Evolutionary conservation across 371 early-diverging fungal genomes (phyloP), one percentile per base, ranked within the genome.

Genomic region (Batkoa obscura): DNA sequence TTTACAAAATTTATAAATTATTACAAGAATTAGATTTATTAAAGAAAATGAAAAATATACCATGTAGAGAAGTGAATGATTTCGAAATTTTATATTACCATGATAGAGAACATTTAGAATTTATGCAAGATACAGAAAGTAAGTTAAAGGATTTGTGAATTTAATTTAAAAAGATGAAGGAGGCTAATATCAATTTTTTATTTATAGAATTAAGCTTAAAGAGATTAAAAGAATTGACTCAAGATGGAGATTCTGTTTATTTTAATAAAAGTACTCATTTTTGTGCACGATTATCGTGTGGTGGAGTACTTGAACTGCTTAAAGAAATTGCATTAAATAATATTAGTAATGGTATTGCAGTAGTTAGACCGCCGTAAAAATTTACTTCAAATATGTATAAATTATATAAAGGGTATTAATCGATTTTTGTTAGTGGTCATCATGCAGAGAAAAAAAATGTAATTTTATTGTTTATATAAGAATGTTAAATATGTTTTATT

Each of bases 341-440:
- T 38, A 70, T 90, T 5, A 60, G 68, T 13, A 86, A 87, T 62
- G 90, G 86, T 0, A 71, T 94, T 60, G 92, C 92, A 1, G 76
- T 90, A 45, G 76, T 90, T 45, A 69, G 92, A 59, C 88, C 86
- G 10, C 88, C 88, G 10, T 58, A 58, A 58, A n/a, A 37, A n/a
- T n/a, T 30, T 2, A 23, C 3, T 23, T 30, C 8, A 2, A 2
- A 17, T 13, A 2, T 50, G 38, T 2, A 10, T 5, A 17, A 4
- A 5, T 4, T 10, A 6, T 10, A 9, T n/a, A n/a, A n/a, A n/a
- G n/a, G n/a, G n/a, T n/a, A n/a, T n/a, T n/a, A n/a, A n/a, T n/a
- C n/a, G n/a, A n/a, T n/a, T n/a, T 17, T 10, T 46, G 63, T 50
- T 50, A 58, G 58, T 6, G 93, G 93, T 2, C 94, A 94, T 66